Base-by-base conservation (phyloP, 176 grass and related monocot species). In the Calamus simplicifolius region DNA sequence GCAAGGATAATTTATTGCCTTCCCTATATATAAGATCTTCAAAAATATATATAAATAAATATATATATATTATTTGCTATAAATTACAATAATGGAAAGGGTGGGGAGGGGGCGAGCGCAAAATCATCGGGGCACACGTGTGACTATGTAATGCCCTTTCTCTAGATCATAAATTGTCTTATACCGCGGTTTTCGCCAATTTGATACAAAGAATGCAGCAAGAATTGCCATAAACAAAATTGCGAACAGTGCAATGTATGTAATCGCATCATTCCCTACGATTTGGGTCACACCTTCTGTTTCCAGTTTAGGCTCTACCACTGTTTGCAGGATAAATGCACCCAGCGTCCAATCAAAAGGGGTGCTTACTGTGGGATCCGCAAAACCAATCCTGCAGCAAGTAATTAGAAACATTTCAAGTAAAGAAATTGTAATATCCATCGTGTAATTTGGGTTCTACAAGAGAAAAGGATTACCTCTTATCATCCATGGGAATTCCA, bases 161-260 rank as follows among this genome's bases (percentile, higher is more conserved):
- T 63, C 60, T 4, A 63, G 60, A 19, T 63, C 60, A 63, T 63
- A 63, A 63, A 49, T 6, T 4, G 60, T 63, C 60, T 63, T 63
- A 16, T 8, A 63, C 5, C 60, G 19, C 25, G 60, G 60, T 63
- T 23, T 63, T 63, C 60, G 60, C 38, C 60, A 63, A 49, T 63
- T 63, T 5, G 18, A 63, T 63, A 63, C 29, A 63, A 48, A 63
- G n/a, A 63, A 14, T 16, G 49, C 18, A 3, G 19, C 43, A 49
- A 63, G 60, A 49, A 49, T 63, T 63, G 49, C 60, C 5, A 63
- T 15, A 3, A 63, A 12, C 4, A 49, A 5, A 16, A 63, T 49
- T 25, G 38, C 38, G 49, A 63, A 63, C 38, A 63, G 49, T 49
- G 18, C 21, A 63, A 63, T 63, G 38, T 48, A 63, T 21, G 60